Conservation (phyloP, 805 yeast species). For the Komagataella phaffii region DNA sequence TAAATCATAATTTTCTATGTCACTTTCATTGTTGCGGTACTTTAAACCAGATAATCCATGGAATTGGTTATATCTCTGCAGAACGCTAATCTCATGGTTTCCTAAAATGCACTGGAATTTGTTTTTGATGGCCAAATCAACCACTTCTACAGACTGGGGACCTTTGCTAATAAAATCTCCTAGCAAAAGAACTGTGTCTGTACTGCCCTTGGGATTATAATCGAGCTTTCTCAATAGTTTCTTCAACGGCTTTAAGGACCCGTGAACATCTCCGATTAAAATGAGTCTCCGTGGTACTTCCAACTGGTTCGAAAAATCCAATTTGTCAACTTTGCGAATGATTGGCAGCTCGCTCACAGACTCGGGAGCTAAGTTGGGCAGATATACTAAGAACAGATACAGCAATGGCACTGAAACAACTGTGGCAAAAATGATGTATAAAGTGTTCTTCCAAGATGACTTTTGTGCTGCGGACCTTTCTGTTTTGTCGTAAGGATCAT, state of each 20-base stretch:
- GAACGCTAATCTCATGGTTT: conserved; percentile 70
- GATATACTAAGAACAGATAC: conserved; percentile 13
- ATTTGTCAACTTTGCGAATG: conserved; percentile 11
- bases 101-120: conserved; percentile 70
- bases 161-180: conserved; percentile 90
- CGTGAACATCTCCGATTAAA: conserved; percentile 83
- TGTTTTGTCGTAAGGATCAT: background rate
- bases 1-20: background rate
- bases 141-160: conserved; percentile 52
- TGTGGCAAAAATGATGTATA: background rate
- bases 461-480: background rate
- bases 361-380: conserved; percentile 19
- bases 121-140: conserved; percentile 48
- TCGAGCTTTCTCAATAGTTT: conserved; percentile 36
- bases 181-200: conserved; percentile 51
- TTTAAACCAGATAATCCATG: conserved; percentile 26
- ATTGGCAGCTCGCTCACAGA: conserved; percentile 7
- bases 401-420: conserved; percentile 10
- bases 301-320: conserved; percentile 8
- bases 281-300: conserved; percentile 34
- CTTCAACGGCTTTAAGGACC: conserved; percentile 44
- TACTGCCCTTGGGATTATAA: conserved; percentile 22
- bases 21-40: background rate
- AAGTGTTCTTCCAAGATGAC: background rate
- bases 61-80: conserved; percentile 49